Percentiles rank a stretch among this genome's conserved stretches.
These are phyloP conservation scores for Adenanthera pavonina DNA, from an alignment of 306 rosid genomes.

Conservation along the genomic window DNA sequence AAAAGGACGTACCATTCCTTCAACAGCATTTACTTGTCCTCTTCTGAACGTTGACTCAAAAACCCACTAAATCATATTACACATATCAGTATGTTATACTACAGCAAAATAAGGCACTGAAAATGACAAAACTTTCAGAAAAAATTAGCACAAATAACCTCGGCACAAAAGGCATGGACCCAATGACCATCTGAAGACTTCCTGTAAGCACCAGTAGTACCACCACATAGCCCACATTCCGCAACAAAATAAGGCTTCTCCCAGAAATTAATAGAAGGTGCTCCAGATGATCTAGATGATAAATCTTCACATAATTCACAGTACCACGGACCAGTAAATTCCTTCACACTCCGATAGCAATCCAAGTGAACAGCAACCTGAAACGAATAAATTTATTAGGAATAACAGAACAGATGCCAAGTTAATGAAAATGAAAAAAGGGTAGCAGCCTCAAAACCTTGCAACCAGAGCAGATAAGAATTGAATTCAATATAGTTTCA, in stretches of 20 bases:
- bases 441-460: conserved; percentile 61
- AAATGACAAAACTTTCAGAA: conserved; percentile 9
- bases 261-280: conserved; percentile 73
- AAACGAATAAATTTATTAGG: conserved; percentile 28
- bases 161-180: conserved; percentile 99
- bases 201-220: conserved; percentile 92
- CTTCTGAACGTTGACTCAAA: conserved; percentile 85
- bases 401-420: conserved; percentile 24
- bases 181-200: conserved; percentile 90
- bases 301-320: conserved; percentile 92
- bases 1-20: conserved; percentile 79
- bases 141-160: conserved; percentile 55
- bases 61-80: conserved; percentile 68
- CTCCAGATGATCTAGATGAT: conserved; percentile 57
- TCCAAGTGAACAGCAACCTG: conserved; percentile 97
- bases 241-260: conserved; percentile 76
- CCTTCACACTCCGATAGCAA: conserved; percentile 85
- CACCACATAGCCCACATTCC: conserved; percentile 95
- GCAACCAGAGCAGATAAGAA: conserved; percentile 88
- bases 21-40: conserved; percentile 81
- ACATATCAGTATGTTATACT: conserved; percentile 24
- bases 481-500: conserved; percentile 79
- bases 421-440: conserved; percentile 17
- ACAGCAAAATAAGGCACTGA: conserved; percentile 6
- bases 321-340: conserved; percentile 90